Conservation (phyloP, 495 filamentous ascomycete species). For the Aspergillus bertholletiae region DNA sequence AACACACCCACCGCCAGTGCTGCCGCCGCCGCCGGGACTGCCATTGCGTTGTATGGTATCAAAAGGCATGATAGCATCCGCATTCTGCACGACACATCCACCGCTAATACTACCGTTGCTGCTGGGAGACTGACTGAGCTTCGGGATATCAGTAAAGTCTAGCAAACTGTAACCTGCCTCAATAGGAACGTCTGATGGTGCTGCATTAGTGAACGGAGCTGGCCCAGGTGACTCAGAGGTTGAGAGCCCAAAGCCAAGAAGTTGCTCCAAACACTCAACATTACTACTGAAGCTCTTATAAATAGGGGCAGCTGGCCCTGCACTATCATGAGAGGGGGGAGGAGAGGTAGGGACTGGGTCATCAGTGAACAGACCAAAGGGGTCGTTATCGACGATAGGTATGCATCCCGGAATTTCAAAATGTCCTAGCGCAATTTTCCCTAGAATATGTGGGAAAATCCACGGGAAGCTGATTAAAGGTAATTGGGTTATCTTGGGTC, state of each 20-base stretch:
- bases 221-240: not conserved
- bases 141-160: not conserved
- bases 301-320: not conserved
- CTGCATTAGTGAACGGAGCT: not conserved
- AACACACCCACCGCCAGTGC: not conserved
- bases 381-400: not conserved
- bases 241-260: conserved; percentile 18
- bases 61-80: conserved; percentile 4
- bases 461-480: conserved; percentile 94
- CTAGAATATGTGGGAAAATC: conserved; percentile 74
- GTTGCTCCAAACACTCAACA: conserved; percentile 13
- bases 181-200: not conserved
- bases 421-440: conserved; percentile 58
- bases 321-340: not conserved
- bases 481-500: conserved; percentile 41
- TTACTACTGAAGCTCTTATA: not conserved
- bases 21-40: not conserved
- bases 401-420: conserved; percentile 12
- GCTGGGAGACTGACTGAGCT: not conserved
- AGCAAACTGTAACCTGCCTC: not conserved
- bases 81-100: not conserved
- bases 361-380: conserved; percentile 11
- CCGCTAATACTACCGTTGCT: not conserved
- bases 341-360: not conserved
- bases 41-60: not conserved